Conservation (phyloP, 2,329 filamentous ascomycete genomes). For the Claviceps humidiphila region DNA sequence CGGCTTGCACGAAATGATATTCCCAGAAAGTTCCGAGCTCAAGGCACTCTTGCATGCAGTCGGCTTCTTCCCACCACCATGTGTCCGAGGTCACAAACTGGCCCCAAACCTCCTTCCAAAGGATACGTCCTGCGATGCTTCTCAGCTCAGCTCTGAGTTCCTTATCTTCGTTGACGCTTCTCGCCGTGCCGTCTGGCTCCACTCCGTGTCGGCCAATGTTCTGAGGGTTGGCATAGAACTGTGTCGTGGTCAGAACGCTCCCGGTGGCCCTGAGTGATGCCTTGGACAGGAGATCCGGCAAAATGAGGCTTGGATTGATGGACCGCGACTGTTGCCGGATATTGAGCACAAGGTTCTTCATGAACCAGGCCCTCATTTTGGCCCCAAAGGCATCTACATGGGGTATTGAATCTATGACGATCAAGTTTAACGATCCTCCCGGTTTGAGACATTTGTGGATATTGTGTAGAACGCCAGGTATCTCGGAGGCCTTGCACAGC, state of each 20-base stretch:
- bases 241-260: slow-evolving; percentile 34
- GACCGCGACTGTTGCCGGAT: slow-evolving; percentile 46
- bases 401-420: slow-evolving; percentile 50
- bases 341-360: slow-evolving; percentile 45
- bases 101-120: slow-evolving; percentile 52
- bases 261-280: slow-evolving; percentile 36
- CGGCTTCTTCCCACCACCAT: slow-evolving; percentile 52
- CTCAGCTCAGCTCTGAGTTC: slow-evolving; percentile 33
- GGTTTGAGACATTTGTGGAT: slow-evolving; percentile 42
- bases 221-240: slow-evolving; percentile 32
- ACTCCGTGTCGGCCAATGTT: slow-evolving; percentile 13
- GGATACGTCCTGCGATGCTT: slow-evolving; percentile 38
- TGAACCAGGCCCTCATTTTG: slow-evolving; percentile 45
- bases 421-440: slow-evolving; percentile 43
- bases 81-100: slow-evolving; percentile 30
- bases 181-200: slow-evolving; percentile 13
- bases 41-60: slow-evolving; percentile 41
- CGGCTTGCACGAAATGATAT: slow-evolving; percentile 41
- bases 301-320: slow-evolving; percentile 41
- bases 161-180: slow-evolving; percentile 12
- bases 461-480: slow-evolving; percentile 42
- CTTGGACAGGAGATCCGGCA: slow-evolving; percentile 46
- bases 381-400: slow-evolving; percentile 42
- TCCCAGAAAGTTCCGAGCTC: slow-evolving; percentile 44
- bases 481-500: slow-evolving; percentile 40